Base-by-base conservation (phyloP, 2,329 filamentous ascomycete genomes). In the Aspergillus sp. region DNA sequence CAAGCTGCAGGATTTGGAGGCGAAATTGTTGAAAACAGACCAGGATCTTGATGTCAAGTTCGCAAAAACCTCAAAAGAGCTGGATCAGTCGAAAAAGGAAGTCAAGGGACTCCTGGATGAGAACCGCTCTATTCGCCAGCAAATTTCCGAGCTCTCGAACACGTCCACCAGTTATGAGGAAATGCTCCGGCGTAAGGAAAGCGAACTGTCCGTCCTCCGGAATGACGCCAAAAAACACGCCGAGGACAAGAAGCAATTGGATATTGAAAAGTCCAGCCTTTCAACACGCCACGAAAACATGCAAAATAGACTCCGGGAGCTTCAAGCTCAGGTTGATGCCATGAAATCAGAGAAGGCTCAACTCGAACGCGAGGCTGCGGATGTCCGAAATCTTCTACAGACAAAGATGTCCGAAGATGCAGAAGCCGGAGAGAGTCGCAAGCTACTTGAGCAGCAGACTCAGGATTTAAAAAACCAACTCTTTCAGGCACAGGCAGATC, bases 91-190 rank as follows among this genome's bases (percentile, higher is more conserved):
- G 30, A 91, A 88, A 70, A 82, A 85, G 57, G 88, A 91, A 63
- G 87, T 96, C 66, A 86, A 88, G 52, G 88, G 91, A 18, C 82
- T 97, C 1, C 74, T 86, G 2, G 86, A 88, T 5, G 93, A 99
- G 69, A 96, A 96, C 64, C 84, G 86, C 12, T 86, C 89, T 44
- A 85, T 96, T 47, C 89, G 96, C 53, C 85, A 92, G 66, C 92
- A 97, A 67, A 86, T 99, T 53, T 84, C 89, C 0, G 88, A 96
- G 64, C 80, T 99, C 17, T 95, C 95, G 0, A 87, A 91, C 48
- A 97, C 93, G 0, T 96, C 93, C 0, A 96, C 92, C 0, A 91
- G 93, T 69, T 98, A 96, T 64, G 95, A 99, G 74, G 93, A 98
- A 66, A 84, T 98, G 43, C 89, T 99, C 22, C 85, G 92, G 22